These are phyloP conservation scores for Cryptococcus sp. DNA, from an alignment of 1,284 basidiomycete genomes.

Conservation along the genomic window DNA sequence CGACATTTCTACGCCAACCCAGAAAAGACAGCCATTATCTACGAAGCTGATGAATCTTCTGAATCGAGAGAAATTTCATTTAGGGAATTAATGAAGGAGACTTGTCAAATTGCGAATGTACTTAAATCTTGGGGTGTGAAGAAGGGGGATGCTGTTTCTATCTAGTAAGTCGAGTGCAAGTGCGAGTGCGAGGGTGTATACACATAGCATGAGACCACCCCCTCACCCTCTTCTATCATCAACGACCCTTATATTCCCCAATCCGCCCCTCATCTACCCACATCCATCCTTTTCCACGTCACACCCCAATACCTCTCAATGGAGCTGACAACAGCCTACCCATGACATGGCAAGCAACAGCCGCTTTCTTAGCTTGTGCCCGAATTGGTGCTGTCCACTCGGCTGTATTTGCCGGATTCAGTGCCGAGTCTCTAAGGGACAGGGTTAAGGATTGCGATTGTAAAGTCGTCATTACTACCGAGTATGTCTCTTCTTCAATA, in stretches of 20 bases:
- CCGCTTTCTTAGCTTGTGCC: conserved; percentile 94
- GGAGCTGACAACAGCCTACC: conserved; percentile 27
- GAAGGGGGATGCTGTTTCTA: conserved; percentile 91
- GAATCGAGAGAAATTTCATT: conserved; percentile 75
- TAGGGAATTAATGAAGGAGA: conserved; percentile 81
- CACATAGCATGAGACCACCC: not conserved
- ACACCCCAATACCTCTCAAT: too few species aligned
- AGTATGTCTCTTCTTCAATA: conserved; percentile 45
- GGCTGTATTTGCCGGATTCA: conserved; percentile 98
- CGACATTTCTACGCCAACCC: conserved; percentile 77
- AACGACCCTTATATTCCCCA: too few species aligned
- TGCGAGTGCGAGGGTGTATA: not conserved
- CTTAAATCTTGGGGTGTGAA: conserved; percentile 86
- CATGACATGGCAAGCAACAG: conserved; percentile 77
- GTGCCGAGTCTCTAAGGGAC: conserved; percentile 92
- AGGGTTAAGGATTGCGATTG: conserved; percentile 86
- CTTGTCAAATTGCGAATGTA: conserved; percentile 85
- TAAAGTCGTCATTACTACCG: conserved; percentile 87
- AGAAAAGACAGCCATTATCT: conserved; percentile 94
- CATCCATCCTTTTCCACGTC: too few species aligned
- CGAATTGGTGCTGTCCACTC: conserved; percentile 96
- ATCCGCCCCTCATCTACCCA: too few species aligned
- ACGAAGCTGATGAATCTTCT: conserved; percentile 93
- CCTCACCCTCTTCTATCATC: not conserved
- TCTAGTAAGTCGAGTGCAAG: conserved; percentile 63